Evolutionary conservation across 129 eudicot genomes (phyloP).

Genomic region (Silybum marianum): DNA sequence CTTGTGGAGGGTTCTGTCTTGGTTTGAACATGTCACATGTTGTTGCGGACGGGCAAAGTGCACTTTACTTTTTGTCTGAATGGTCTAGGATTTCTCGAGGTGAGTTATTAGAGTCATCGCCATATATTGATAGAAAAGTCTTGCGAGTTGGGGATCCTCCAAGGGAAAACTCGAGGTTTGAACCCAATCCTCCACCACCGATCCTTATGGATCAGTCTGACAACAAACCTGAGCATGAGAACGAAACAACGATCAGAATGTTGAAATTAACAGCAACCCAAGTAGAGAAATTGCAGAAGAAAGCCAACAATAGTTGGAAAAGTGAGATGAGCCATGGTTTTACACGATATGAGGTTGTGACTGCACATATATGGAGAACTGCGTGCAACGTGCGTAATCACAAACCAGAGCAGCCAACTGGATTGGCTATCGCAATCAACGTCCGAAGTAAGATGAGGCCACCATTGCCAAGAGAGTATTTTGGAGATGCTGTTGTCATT

Average conservation of each 20-base stretch:
- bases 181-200: conserved; percentile 43
- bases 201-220: conserved; percentile 23
- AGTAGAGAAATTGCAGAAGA: conserved; percentile 38
- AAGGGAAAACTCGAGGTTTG: conserved; percentile 2
- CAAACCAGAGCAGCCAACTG: conserved; percentile 41
- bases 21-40: conserved; percentile 45
- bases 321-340: conserved; percentile 23
- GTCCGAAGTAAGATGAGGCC: conserved; percentile 51
- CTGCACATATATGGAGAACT: conserved; percentile 61
- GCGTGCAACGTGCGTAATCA: conserved; percentile 55
- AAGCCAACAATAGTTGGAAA: conserved; percentile 30
- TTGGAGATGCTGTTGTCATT: conserved; percentile 54
- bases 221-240: conserved; percentile 22
- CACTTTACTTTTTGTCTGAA: conserved; percentile 54
- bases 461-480: conserved; percentile 52
- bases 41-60: conserved; percentile 61
- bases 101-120: conserved; percentile 28
- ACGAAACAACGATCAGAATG: conserved; percentile 35
- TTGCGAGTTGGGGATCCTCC: conserved; percentile 51
- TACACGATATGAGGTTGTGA: conserved; percentile 49
- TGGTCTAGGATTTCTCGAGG: conserved; percentile 63
- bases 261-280: conserved; percentile 41
- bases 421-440: conserved; percentile 33
- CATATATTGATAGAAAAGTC: conserved; percentile 45
- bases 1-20: conserved; percentile 58